Conservation (phyloP, 345 rosid species). For the Brassica nigra region DNA sequence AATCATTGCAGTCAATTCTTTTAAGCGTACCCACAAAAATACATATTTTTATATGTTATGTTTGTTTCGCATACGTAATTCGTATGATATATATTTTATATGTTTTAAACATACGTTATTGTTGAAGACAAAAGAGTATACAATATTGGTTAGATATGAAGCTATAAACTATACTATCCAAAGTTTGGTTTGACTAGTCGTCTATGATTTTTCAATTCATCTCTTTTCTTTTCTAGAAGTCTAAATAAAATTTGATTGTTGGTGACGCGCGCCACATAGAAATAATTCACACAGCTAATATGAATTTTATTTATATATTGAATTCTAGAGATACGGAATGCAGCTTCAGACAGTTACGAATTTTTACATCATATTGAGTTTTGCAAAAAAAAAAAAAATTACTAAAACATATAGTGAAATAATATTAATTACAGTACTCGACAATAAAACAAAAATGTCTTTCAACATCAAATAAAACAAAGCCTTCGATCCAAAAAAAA, state of each 20-base stretch:
- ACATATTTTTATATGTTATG: background rate
- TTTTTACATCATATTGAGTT: background rate
- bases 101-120: background rate
- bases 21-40: background rate
- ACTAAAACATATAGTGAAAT: too few relatives aligned
- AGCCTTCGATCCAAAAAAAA: too few relatives aligned
- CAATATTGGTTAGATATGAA: background rate
- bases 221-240: background rate
- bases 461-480: background rate
- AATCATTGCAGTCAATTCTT: constrained; percentile 15
- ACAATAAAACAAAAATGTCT: background rate
- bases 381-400: background rate
- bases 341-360: background rate
- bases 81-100: background rate
- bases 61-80: background rate
- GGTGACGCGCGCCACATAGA: background rate
- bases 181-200: constrained; percentile 15
- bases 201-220: background rate
- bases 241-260: background rate
- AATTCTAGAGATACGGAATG: background rate
- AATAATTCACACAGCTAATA: background rate
- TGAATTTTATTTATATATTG: background rate
- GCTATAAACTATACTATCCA: background rate
- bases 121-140: background rate
- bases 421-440: too few relatives aligned